Evolutionary conservation across 345 rosid species (phyloP).

Genomic region (Citrus glauca): DNA sequence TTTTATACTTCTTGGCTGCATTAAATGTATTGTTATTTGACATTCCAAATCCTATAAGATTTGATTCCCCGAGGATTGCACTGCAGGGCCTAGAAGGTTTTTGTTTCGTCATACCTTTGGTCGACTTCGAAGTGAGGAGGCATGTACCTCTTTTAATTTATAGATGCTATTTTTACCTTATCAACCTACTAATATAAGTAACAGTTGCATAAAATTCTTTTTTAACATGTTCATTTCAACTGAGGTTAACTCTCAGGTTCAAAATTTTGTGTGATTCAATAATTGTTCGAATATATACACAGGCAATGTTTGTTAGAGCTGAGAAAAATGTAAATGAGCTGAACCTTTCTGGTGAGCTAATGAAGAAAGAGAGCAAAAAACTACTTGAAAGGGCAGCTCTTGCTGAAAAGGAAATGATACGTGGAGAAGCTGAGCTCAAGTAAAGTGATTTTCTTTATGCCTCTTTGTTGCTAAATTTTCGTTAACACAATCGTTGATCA

Average conservation of each 20-base stretch:
- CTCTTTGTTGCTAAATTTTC: not conserved
- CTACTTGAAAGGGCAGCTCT: conserved; percentile 68
- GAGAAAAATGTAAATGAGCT: conserved; percentile 80
- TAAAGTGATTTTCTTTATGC: conserved; percentile 21
- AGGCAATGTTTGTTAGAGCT: conserved; percentile 73
- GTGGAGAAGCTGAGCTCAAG: conserved; percentile 70
- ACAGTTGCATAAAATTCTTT: not conserved
- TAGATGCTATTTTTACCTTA: not conserved
- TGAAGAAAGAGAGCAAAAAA: conserved; percentile 83
- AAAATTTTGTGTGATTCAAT: not conserved
- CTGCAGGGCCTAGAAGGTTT: conserved; percentile 83
- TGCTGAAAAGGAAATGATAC: conserved; percentile 84
- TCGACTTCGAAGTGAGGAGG: conserved; percentile 91
- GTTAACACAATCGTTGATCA: conserved; percentile 1
- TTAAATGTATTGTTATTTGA: not conserved
- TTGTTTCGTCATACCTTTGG: conserved; percentile 75
- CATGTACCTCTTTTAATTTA: conserved; percentile 18
- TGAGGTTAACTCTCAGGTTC: conserved; percentile 1
- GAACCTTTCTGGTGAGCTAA: conserved; percentile 64
- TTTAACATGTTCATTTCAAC: not conserved
- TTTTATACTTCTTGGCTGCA: not conserved
- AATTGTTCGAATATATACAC: conserved; percentile 13
- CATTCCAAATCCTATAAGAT: conserved; percentile 6
- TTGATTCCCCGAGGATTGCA: conserved; percentile 8
- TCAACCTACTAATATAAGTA: not conserved